Conservation (phyloP, 208 protist species). For the Lotmaria passim region DNA sequence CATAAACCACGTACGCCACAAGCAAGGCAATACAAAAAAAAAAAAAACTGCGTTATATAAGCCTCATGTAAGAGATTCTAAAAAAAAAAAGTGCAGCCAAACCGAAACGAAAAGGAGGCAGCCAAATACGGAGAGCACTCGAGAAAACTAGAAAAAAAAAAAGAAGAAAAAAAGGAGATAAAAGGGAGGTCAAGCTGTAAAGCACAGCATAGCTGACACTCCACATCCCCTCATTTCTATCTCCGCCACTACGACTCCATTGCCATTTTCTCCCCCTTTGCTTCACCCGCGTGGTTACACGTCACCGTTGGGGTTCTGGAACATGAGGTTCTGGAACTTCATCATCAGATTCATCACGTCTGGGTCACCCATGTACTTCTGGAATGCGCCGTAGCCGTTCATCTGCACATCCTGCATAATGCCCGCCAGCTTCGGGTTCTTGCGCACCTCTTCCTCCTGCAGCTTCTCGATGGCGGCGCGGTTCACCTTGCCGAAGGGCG, state of each 20-base stretch:
- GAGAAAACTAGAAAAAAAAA: background rate
- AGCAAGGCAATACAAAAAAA: too few species aligned
- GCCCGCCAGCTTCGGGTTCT: slow-evolving; percentile 81
- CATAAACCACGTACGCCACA: too few species aligned
- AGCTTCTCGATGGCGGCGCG: slow-evolving; percentile 67
- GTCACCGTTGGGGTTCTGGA: slow-evolving; percentile 33
- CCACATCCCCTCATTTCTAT: background rate
- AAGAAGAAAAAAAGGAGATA: background rate
- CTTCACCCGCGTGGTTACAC: background rate
- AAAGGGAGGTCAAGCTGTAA: too few species aligned
- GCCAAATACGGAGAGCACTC: background rate
- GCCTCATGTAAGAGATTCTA: too few species aligned
- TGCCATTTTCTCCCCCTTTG: background rate
- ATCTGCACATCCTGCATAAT: slow-evolving; percentile 87
- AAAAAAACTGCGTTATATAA: too few species aligned
- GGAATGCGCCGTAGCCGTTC: slow-evolving; percentile 84
- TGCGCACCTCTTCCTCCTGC: slow-evolving; percentile 72
- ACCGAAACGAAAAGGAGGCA: slow-evolving; percentile 17
- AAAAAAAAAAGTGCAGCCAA: too few species aligned
- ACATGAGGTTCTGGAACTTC: slow-evolving; percentile 79
- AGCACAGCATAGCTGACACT: too few species aligned
- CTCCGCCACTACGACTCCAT: background rate
- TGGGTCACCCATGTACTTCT: slow-evolving; percentile 92
- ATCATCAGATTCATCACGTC: slow-evolving; percentile 91
- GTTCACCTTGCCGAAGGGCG: slow-evolving; percentile 83